phyloP scores from a whole-genome alignment of 2,329 filamentous ascomycete genomes.

The Aspergillus ibericus region DNA sequence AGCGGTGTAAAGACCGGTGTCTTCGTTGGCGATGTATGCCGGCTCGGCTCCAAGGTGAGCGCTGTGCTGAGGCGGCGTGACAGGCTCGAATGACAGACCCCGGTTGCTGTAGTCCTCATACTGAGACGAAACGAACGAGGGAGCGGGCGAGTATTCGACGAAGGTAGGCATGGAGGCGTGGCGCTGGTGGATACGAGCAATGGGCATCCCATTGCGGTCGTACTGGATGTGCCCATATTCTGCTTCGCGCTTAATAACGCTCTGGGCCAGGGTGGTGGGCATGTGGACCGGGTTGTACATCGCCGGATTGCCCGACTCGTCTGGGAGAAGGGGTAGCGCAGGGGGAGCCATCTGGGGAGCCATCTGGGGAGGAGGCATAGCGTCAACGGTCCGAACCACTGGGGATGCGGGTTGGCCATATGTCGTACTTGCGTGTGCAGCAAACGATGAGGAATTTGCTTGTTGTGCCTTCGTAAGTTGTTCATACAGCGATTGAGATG shows the following conservation, averaged over 20 bases:
- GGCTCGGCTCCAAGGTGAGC: slow-evolving; percentile 80
- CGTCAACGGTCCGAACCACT: slow-evolving; percentile 82
- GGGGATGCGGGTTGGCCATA: slow-evolving; percentile 77
- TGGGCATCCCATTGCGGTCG: slow-evolving; percentile 85
- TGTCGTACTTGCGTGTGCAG: slow-evolving; percentile 68
- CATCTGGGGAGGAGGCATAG: slow-evolving; percentile 88
- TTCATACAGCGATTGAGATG: slow-evolving; percentile 97
- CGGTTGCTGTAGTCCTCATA: slow-evolving; percentile 98
- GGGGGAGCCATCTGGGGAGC: slow-evolving; percentile 75
- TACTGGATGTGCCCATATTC: slow-evolving; percentile 82
- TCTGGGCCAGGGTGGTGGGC: slow-evolving; percentile 68
- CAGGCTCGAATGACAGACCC: slow-evolving; percentile 91
- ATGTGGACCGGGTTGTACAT: slow-evolving; percentile 72
- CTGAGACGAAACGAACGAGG: slow-evolving; percentile 97
- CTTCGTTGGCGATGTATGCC: slow-evolving; percentile 96
- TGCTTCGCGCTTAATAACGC: slow-evolving; percentile 81
- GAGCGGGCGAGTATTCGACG: slow-evolving; percentile 96
- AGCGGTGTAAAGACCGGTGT: slow-evolving; percentile 91
- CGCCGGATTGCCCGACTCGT: slow-evolving; percentile 64
- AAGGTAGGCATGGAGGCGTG: slow-evolving; percentile 99
- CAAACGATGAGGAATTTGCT: slow-evolving; percentile 96
- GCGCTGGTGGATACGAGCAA: slow-evolving; percentile 80
- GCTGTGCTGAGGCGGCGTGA: slow-evolving; percentile 91
- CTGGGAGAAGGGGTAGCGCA: slow-evolving; percentile 57
- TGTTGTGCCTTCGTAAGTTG: slow-evolving; percentile 99